Evolutionary conservation across 192 early-diverging fungal genomes (phyloP).

Genomic region (Kickxella alabastrina): DNA sequence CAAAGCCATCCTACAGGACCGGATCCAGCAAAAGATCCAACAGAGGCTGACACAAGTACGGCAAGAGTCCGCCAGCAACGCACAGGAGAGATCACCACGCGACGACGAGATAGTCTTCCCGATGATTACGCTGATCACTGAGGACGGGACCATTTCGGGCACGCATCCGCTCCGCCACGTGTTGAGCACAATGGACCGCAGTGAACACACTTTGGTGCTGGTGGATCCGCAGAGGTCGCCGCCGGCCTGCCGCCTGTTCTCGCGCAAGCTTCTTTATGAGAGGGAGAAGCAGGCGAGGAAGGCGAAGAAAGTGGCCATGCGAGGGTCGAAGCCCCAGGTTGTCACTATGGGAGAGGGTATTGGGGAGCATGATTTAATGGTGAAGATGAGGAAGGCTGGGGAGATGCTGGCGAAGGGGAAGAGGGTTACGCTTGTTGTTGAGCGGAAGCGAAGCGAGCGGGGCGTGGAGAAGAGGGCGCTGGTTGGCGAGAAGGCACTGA

Average conservation of each 20-base stretch:
- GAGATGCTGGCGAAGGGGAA: constrained; percentile 21
- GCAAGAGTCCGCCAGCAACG: neutral
- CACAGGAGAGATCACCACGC: constrained; percentile 13
- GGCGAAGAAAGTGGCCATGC: constrained; percentile 1
- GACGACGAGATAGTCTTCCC: constrained; percentile 35
- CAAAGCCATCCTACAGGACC: constrained; percentile 8
- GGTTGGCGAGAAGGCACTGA: constrained; percentile 8
- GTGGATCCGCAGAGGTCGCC: constrained; percentile 16
- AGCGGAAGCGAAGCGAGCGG: constrained; percentile 6
- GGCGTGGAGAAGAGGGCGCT: neutral
- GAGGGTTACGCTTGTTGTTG: constrained; percentile 20
- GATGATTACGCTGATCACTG: constrained; percentile 20
- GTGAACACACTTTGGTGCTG: constrained; percentile 16
- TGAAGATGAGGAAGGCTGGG: constrained; percentile 15
- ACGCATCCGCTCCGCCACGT: constrained; percentile 13
- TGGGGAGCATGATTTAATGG: constrained; percentile 21
- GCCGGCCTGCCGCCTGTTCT: constrained; percentile 36
- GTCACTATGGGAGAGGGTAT: constrained; percentile 14
- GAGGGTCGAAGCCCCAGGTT: constrained; percentile 15
- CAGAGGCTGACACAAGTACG: constrained; percentile 4
- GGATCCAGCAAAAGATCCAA: constrained; percentile 10
- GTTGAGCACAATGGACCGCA: constrained; percentile 20
- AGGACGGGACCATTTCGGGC: constrained; percentile 15
- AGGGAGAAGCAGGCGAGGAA: constrained; percentile 24
- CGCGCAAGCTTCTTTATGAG: constrained; percentile 36